Conservation (phyloP, 2,329 filamentous ascomycete species). For the Apiospora pterosperma region DNA sequence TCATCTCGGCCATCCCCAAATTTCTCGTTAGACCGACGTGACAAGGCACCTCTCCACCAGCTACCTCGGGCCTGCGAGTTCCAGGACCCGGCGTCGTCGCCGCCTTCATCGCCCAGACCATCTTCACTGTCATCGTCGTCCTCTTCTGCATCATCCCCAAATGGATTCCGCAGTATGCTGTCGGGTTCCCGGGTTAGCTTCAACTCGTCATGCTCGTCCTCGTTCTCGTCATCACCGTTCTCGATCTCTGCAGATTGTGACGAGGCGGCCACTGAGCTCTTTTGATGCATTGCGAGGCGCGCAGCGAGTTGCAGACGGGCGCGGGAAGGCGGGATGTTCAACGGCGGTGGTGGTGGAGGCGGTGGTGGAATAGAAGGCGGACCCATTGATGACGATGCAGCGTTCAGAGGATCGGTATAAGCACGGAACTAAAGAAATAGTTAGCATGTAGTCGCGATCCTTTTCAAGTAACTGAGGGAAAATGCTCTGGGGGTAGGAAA, state of each 20-base stretch:
- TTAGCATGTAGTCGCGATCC: background rate
- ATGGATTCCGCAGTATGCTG: slow-evolving; percentile 27
- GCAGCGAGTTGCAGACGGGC: slow-evolving; percentile 89
- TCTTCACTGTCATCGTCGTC: slow-evolving; percentile 46
- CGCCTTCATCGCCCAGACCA: slow-evolving; percentile 32
- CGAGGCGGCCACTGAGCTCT: slow-evolving; percentile 49
- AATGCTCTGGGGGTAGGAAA: background rate
- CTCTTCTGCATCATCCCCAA: slow-evolving; percentile 45
- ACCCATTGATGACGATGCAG: slow-evolving; percentile 44
- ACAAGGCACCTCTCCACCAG: slow-evolving; percentile 47
- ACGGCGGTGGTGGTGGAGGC: slow-evolving; percentile 68
- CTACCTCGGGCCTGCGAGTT: slow-evolving; percentile 33
- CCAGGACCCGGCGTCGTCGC: slow-evolving; percentile 31
- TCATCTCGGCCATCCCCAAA: slow-evolving; percentile 41
- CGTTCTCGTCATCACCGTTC: slow-evolving; percentile 37
- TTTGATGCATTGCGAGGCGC: slow-evolving; percentile 72
- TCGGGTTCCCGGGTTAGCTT: slow-evolving; percentile 16
- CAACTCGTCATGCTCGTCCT: slow-evolving; percentile 29
- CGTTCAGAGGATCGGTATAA: slow-evolving; percentile 54
- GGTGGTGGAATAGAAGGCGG: slow-evolving; percentile 58
- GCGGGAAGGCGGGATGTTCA: slow-evolving; percentile 83
- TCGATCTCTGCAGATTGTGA: slow-evolving; percentile 36
- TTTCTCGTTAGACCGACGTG: slow-evolving; percentile 23
- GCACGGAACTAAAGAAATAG: slow-evolving; percentile 49
- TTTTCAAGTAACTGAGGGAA: background rate